Evolutionary conservation across 164 flowering plant genomes (phyloP).

Genomic region (Liriodendron chinense): DNA sequence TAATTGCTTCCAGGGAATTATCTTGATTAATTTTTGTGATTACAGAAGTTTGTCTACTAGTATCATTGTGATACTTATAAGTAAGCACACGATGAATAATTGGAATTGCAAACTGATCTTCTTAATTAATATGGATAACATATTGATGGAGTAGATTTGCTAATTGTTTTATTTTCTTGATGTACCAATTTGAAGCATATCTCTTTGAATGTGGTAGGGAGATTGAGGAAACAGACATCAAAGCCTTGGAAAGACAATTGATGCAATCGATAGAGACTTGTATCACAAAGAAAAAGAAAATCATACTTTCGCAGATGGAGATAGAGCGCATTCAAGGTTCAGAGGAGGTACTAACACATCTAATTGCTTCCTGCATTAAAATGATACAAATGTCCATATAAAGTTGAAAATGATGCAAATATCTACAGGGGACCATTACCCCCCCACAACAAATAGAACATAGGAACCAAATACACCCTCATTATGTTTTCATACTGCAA

Average conservation of each 20-base stretch:
- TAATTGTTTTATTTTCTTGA: neutral
- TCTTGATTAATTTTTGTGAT: neutral
- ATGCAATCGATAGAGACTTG: conserved; percentile 96
- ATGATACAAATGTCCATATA: no score
- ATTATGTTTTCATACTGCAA: no score
- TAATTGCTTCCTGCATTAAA: neutral
- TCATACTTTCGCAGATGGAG: conserved; percentile 79
- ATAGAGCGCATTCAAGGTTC: conserved; percentile 84
- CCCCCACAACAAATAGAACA: no score
- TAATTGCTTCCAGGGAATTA: neutral
- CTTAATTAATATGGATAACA: neutral
- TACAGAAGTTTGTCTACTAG: neutral
- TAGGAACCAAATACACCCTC: no score
- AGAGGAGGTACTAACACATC: conserved; percentile 60
- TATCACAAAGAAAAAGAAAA: conserved; percentile 86
- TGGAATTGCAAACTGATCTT: neutral
- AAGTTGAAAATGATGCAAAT: neutral
- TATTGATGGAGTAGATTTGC: neutral
- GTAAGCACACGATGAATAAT: neutral
- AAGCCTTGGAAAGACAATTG: conserved; percentile 83
- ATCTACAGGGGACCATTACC: neutral
- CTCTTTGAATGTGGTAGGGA: conserved; percentile 48
- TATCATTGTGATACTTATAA: neutral
- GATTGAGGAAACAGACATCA: conserved; percentile 88
- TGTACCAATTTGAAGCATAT: neutral